Conservation (phyloP, 768 basidiomycete genomes). For the Termitomyces titanicus region DNA sequence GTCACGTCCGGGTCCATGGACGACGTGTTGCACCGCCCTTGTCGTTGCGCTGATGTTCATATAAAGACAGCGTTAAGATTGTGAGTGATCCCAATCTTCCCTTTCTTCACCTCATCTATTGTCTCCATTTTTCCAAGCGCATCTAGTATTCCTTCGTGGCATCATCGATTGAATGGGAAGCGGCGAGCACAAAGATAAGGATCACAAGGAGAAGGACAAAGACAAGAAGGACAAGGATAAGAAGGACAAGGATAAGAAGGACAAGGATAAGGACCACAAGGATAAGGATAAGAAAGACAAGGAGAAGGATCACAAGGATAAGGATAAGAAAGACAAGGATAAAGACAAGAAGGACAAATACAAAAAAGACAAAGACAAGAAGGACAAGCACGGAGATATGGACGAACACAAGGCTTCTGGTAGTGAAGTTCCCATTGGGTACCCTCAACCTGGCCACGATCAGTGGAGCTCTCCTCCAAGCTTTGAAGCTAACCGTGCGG, state of each 20-base stretch:
- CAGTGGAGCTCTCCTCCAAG: slow-evolving; percentile 18
- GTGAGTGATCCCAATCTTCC: background rate
- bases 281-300: slow-evolving; percentile 11
- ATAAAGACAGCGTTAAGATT: background rate
- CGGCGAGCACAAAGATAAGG: slow-evolving; percentile 14
- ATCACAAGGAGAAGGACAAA: slow-evolving; percentile 24
- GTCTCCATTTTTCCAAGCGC: background rate
- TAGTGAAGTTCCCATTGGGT: slow-evolving; percentile 1
- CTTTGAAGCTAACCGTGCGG: slow-evolving; percentile 14
- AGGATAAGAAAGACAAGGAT: slow-evolving; percentile 24
- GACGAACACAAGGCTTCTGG: slow-evolving; percentile 1
- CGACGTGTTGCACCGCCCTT: background rate
- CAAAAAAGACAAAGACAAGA: slow-evolving; percentile 21
- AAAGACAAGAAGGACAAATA: slow-evolving; percentile 21
- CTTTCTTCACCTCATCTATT: background rate
- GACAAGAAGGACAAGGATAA: slow-evolving; percentile 25
- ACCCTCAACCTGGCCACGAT: slow-evolving; percentile 4
- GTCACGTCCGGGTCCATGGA: no score
- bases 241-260: slow-evolving; percentile 21
- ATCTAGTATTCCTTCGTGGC: background rate
- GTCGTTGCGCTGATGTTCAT: background rate
- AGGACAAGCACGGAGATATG: slow-evolving; percentile 11
- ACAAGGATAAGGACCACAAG: slow-evolving; percentile 19
- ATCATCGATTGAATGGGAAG: slow-evolving; percentile 8
- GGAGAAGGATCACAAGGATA: slow-evolving; percentile 21